Base-by-base conservation (phyloP, 177 flowering plant species). In the Vitis hybrid region DNA sequence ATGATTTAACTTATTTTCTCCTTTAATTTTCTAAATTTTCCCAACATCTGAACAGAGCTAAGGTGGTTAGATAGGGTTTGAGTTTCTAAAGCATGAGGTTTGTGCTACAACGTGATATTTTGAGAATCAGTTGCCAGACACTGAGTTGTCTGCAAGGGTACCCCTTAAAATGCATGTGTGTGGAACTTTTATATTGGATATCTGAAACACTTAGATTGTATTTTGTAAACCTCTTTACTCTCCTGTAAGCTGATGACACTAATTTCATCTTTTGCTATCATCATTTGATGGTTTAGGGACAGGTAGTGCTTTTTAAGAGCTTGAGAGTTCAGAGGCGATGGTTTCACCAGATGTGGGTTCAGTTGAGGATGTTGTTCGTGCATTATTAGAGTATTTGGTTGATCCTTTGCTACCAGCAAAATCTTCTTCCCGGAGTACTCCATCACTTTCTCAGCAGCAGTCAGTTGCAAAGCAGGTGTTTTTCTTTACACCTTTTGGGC, bases 381-480 rank as follows among this genome's bases (percentile, higher is more conserved):
- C 81, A 5, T 79, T 89, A 8, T 50, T 87, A 33, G 94, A 88
- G 15, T 73, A 72, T 49, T 75, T 89, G 72, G 86, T 89, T 57
- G 77, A 70, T n/a, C 91, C 94, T 7, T 9, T 78, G 71, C 77
- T 89, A 5, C 89, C 89, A 0, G 62, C 58, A 9, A 85, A 73
- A 64, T 71, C 84, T 28, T 66, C 83, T 33, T 8, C 31, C 10
- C 66, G 19, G 13, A 68, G 68, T 18, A 17, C 75, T 24, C 86
- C 87, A 11, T 66, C 90, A 6, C 28, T 17, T 11, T 11, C 72
- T 58, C 76, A 66, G 28, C 88, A 83, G 66, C 65, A 78, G 68
- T 67, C 73, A 11, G 83, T 89, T 28, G 91, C 89, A 9, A 79
- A 77, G 53, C 93, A 89, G 89, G 91, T 87, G 6, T 17, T 28